These are phyloP conservation scores for Coemansia umbellata DNA, from an alignment of 192 early-diverging fungal species.

Conservation along the genomic window DNA sequence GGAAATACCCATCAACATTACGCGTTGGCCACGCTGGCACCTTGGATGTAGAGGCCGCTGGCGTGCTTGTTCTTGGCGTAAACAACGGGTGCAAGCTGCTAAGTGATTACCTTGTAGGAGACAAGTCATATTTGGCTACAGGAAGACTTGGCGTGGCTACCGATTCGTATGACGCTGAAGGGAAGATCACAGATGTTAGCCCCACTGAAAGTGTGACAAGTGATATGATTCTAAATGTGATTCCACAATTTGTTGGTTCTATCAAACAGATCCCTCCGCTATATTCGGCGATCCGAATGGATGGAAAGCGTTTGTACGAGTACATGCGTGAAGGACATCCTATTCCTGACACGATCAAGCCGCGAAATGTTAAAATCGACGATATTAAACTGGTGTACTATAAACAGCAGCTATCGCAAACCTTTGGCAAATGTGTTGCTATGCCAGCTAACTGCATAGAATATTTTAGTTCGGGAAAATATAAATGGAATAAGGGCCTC, in stretches of 20 bases:
- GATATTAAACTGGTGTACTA: constrained; percentile 20
- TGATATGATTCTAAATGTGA: constrained; percentile 22
- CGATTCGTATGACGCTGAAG: constrained; percentile 58
- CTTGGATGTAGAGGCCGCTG: constrained; percentile 36
- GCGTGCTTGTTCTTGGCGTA: constrained; percentile 53
- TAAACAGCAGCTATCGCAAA: neutral
- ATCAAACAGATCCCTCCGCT: constrained; percentile 63
- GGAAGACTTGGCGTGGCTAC: constrained; percentile 55
- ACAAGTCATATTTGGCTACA: constrained; percentile 56
- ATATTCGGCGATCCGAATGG: constrained; percentile 67
- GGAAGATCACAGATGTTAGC: constrained; percentile 32
- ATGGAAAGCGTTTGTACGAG: constrained; percentile 68
- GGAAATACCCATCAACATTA: neutral
- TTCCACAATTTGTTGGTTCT: constrained; percentile 56
- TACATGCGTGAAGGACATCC: constrained; percentile 57
- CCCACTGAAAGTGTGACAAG: constrained; percentile 45
- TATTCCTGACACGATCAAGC: constrained; percentile 6
- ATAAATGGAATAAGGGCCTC: constrained; percentile 2
- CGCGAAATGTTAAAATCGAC: constrained; percentile 15
- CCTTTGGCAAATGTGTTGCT: constrained; percentile 4
- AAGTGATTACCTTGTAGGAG: constrained; percentile 39
- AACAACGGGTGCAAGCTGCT: constrained; percentile 56
- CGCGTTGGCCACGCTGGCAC: constrained; percentile 47
- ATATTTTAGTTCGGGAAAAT: constrained; percentile 18
- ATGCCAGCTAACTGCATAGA: constrained; percentile 9